A percentile compares a stretch with the other conserved stretches of the same genome.
Evolutionary conservation across 2,329 filamentous ascomycete species (phyloP).

Genomic region (Aspergillus spinulosporus): DNA sequence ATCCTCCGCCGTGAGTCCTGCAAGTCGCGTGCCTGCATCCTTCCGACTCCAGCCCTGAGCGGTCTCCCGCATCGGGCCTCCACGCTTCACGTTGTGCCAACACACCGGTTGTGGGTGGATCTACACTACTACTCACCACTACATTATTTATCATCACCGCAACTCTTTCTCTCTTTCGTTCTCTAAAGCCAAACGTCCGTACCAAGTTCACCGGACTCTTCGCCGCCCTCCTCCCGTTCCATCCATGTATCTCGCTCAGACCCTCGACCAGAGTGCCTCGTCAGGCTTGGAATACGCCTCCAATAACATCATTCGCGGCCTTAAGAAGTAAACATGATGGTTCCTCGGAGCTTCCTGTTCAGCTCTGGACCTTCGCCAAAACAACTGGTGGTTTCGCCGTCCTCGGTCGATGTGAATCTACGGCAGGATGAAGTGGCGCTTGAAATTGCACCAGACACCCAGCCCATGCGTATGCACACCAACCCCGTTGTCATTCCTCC

Average conservation of each 20-base stretch:
- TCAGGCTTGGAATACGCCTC: conserved; percentile 31
- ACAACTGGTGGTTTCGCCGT: conserved; percentile 11
- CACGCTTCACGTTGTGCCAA: conserved; percentile 22
- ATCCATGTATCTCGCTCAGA: conserved; percentile 45
- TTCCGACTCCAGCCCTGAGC: conserved; percentile 9
- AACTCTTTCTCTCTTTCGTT: conserved; percentile 11
- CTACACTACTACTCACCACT: neutral
- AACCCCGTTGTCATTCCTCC: conserved; percentile 40
- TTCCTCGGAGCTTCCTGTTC: conserved; percentile 43
- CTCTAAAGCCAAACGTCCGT: neutral
- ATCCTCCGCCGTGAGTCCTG: conserved; percentile 3
- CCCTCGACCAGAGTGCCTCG: conserved; percentile 43
- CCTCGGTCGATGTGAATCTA: conserved; percentile 12
- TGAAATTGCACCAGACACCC: conserved; percentile 20
- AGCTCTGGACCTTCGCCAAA: conserved; percentile 33
- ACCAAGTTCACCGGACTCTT: neutral
- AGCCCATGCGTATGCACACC: conserved; percentile 25
- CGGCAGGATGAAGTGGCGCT: conserved; percentile 19
- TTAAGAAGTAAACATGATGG: conserved; percentile 40
- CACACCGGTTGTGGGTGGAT: conserved; percentile 16
- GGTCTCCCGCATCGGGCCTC: conserved; percentile 22
- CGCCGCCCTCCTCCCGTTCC: conserved; percentile 4
- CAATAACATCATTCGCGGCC: conserved; percentile 18
- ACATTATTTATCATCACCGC: conserved; percentile 14
- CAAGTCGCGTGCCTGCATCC: conserved; percentile 28